phyloP scores from a whole-genome alignment of 495 filamentous ascomycete species.

The Hypoxylon cercidicola region DNA sequence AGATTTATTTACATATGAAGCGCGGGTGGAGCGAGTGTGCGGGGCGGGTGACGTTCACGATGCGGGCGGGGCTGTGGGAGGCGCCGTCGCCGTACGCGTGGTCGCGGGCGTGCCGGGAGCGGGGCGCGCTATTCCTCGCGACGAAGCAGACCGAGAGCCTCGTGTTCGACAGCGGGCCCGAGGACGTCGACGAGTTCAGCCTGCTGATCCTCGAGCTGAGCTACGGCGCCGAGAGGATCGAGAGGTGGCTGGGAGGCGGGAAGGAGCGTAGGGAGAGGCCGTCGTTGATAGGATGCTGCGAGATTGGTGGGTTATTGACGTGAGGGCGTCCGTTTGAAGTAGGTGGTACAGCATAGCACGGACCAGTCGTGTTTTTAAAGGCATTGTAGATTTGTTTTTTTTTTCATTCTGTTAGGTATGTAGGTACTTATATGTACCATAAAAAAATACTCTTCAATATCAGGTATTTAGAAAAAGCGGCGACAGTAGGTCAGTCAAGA shows the following conservation, averaged over 20 bases:
- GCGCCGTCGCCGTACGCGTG: conserved; percentile 45
- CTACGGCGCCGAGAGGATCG: conserved; percentile 37
- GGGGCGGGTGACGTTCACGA: conserved; percentile 45
- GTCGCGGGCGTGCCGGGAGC: conserved; percentile 32
- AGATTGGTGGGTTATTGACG: background rate
- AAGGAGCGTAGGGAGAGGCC: background rate
- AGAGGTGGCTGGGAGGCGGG: conserved; percentile 37
- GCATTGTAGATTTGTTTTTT: too few species aligned
- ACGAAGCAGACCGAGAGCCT: conserved; percentile 30
- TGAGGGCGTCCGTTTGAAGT: too few species aligned
- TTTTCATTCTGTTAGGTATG: too few species aligned
- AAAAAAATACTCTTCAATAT: too few species aligned
- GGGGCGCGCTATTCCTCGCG: conserved; percentile 30
- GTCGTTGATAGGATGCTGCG: conserved; percentile 2
- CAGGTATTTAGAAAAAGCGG: too few species aligned
- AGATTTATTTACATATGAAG: conserved; percentile 47
- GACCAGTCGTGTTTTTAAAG: too few species aligned
- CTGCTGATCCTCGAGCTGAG: conserved; percentile 32
- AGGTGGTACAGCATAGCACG: too few species aligned
- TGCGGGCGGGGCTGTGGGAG: conserved; percentile 49
- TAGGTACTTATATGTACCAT: too few species aligned
- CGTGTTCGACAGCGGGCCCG: conserved; percentile 26
- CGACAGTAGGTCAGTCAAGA: too few species aligned
- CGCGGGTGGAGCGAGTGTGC: conserved; percentile 46
- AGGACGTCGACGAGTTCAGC: conserved; percentile 46